Evolutionary conservation across 1,284 basidiomycete species (phyloP).

Genomic region (Apiotrichum akiyoshidainum): DNA sequence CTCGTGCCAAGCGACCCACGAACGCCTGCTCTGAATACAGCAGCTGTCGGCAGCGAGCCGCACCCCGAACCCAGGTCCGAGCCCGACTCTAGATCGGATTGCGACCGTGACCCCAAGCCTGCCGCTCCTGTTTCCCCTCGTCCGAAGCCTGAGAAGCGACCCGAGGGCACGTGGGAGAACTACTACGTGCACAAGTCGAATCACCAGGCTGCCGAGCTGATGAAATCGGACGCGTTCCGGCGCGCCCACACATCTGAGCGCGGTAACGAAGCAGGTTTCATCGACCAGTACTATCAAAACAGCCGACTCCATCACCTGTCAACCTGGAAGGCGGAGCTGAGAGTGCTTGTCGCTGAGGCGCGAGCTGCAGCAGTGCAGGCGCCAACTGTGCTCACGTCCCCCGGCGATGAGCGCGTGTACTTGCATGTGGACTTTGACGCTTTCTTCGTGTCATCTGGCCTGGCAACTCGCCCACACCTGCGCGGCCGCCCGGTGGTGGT

Average conservation of each 20-base stretch:
- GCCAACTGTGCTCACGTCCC: slow-evolving; percentile 14
- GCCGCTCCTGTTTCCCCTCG: neutral
- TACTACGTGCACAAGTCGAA: slow-evolving; percentile 61
- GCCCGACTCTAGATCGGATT: no score
- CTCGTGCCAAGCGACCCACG: no score
- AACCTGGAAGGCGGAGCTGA: slow-evolving; percentile 88
- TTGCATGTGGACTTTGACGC: slow-evolving; percentile 97
- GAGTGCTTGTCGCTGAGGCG: slow-evolving; percentile 73
- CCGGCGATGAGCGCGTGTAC: slow-evolving; percentile 60
- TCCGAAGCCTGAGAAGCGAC: slow-evolving; percentile 30
- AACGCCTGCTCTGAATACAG: no score
- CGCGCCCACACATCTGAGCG: slow-evolving; percentile 71
- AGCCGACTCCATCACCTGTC: slow-evolving; percentile 87
- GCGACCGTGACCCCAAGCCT: neutral
- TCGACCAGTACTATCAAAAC: slow-evolving; percentile 85
- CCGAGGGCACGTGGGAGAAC: slow-evolving; percentile 34
- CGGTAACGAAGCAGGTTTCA: slow-evolving; percentile 72
- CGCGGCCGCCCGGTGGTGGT: slow-evolving; percentile 86
- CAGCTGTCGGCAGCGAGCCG: no score
- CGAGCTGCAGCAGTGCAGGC: slow-evolving; percentile 48
- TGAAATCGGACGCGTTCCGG: slow-evolving; percentile 79
- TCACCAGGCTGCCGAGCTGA: slow-evolving; percentile 65
- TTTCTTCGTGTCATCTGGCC: slow-evolving; percentile 91
- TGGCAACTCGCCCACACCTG: slow-evolving; percentile 71
- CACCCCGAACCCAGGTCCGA: no score